phyloP scores from a whole-genome alignment of 2,329 filamentous ascomycete genomes.

The Trichophyton verrucosum region DNA sequence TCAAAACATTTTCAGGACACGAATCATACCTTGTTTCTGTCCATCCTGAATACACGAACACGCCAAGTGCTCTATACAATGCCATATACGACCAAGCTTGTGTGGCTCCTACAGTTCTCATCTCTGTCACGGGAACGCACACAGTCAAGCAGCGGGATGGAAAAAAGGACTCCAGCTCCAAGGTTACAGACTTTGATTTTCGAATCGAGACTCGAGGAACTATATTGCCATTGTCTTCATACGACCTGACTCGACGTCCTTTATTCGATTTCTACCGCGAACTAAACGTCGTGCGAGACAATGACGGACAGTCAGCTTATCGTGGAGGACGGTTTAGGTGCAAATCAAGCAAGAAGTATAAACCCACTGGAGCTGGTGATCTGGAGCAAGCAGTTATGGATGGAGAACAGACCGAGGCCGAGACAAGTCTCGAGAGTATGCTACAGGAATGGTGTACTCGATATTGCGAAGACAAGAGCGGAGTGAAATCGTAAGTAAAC shows the following conservation, averaged over 20 bases:
- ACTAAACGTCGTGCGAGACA: slow-evolving; percentile 17
- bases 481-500: slow-evolving; percentile 26
- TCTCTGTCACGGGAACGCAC: slow-evolving; percentile 45
- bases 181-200: slow-evolving; percentile 23
- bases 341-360: slow-evolving; percentile 4
- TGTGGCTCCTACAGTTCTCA: slow-evolving; percentile 29
- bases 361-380: background rate
- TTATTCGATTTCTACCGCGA: slow-evolving; percentile 4
- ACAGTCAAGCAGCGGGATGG: slow-evolving; percentile 24
- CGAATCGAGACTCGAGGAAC: slow-evolving; percentile 13
- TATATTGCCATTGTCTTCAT: background rate
- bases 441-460: slow-evolving; percentile 24
- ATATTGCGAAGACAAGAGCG: slow-evolving; percentile 24
- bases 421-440: slow-evolving; percentile 10
- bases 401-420: background rate
- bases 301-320: slow-evolving; percentile 17
- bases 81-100: slow-evolving; percentile 20
- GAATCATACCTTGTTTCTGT: slow-evolving; percentile 21
- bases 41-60: slow-evolving; percentile 16
- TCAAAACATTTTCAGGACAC: background rate
- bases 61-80: slow-evolving; percentile 15
- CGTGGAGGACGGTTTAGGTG: slow-evolving; percentile 18
- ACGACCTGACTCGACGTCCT: background rate
- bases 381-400: slow-evolving; percentile 3
- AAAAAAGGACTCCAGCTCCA: slow-evolving; percentile 16